phyloP scores from a whole-genome alignment of 257 asterid species.

The Solanum megistacrolobum region DNA sequence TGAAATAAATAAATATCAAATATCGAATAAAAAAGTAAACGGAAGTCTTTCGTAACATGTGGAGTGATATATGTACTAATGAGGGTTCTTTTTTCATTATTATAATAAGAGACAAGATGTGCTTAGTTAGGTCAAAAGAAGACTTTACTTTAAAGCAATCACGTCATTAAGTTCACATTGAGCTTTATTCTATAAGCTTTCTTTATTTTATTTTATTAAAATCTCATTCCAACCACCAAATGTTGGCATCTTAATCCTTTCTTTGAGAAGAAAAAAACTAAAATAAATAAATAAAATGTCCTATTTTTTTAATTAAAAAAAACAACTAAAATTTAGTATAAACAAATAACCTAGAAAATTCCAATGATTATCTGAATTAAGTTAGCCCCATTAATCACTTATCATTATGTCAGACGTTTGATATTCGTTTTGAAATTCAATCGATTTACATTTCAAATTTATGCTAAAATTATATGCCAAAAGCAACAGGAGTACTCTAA shows the following conservation, averaged over 20 bases:
- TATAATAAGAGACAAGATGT: not conserved
- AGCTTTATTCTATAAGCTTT: slow-evolving; percentile 12
- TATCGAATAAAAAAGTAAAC: too few relatives aligned
- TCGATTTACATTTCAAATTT: not conserved
- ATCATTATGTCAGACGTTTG: not conserved
- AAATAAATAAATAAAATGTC: not conserved
- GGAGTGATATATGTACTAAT: not conserved
- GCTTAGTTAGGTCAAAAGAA: slow-evolving; percentile 6
- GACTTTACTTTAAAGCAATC: slow-evolving; percentile 35
- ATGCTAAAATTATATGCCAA: not conserved
- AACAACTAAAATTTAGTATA: not conserved
- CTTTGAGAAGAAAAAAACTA: not conserved
- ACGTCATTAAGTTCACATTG: slow-evolving; percentile 6
- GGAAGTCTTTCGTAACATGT: too few relatives aligned
- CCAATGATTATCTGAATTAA: not conserved
- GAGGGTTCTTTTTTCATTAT: not conserved
- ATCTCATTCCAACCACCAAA: slow-evolving; percentile 9
- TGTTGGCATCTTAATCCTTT: not conserved
- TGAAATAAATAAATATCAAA: too few relatives aligned
- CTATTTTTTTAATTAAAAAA: not conserved
- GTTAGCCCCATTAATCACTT: too few relatives aligned
- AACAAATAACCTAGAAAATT: not conserved
- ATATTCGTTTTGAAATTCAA: not conserved
- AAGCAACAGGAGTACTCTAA: not conserved
- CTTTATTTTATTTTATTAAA: slow-evolving; percentile 3